These are phyloP conservation scores for Actinidia arguta DNA, from an alignment of 179 eudicot genomes.

Conservation along the genomic window DNA sequence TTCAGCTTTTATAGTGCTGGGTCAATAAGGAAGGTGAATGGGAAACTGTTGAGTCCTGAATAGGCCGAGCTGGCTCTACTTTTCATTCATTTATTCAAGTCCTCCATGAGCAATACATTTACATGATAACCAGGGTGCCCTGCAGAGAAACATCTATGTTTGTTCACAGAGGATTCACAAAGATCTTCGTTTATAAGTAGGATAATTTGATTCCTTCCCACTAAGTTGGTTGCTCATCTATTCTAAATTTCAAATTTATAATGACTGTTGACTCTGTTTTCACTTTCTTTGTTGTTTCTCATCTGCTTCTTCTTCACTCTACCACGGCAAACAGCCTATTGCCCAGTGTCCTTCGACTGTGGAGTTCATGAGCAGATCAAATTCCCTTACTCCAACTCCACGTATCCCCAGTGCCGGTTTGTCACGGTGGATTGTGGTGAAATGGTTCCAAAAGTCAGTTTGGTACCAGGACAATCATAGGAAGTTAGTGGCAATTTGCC, in stretches of 20 bases:
- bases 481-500: neutral
- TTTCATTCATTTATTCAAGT: neutral
- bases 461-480: neutral
- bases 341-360: neutral
- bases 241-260: neutral
- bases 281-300: neutral
- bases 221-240: neutral
- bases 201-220: neutral
- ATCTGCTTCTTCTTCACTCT: slow-evolving; percentile 1
- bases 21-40: neutral
- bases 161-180: too few species aligned
- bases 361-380: neutral
- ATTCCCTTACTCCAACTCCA: neutral
- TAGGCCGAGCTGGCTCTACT: neutral
- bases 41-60: neutral
- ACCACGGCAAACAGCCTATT: neutral
- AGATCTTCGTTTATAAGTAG: too few species aligned
- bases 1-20: neutral
- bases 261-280: slow-evolving; percentile 4
- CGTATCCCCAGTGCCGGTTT: neutral
- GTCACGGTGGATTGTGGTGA: neutral
- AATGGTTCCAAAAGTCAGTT: neutral
- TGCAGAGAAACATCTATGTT: too few species aligned
- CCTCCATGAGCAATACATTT: too few species aligned
- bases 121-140: too few species aligned